Evolutionary conservation across 2,329 filamentous ascomycete genomes (phyloP), one percentile per base, ranked within the genome.

Genomic region (Metarhizium humberi): DNA sequence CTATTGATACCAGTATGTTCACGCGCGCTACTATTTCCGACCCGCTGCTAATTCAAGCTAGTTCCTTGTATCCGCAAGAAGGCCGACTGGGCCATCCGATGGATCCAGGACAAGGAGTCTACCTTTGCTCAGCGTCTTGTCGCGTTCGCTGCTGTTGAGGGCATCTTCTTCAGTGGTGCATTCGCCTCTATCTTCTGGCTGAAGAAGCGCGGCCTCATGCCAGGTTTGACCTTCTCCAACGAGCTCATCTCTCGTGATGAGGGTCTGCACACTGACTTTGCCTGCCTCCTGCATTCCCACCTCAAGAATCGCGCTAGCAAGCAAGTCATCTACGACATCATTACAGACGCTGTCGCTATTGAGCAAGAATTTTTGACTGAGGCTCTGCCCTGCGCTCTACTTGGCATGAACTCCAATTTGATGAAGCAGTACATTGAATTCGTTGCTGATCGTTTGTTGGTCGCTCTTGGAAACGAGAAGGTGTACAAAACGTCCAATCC

Each of bases 341-440:
- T 99, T 71, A 88, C 86, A 53, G 94, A 99, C 71, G 94, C 94
- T 54, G 94, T 99, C 61, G 75, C 72, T 55, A 97, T 99, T 58
- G 94, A 99, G 80, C 87, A 99, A 74, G 94, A 99, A 77, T 99
- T 99, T 81, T 75, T 99, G 64, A 95, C 92, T 2, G 94, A 99
- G 71, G 92, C 94, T 61, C 86, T 99, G 53, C 94, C 94, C 16
- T 91, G 87, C 65, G 91, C 84, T 48, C 86, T 99, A 52, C 88
- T 99, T 36, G 94, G 94, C 76, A 99, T 99, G 94, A 99, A 99
- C 80, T 75, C 92, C 54, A 88, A 80, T 63, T 82, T 99, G 64
- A 99, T 99, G 94, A 95, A 95, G 82, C 92, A 97, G 77, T 99
- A 99, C 81, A 99, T 99, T 64, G 94, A 99, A 83, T 99, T 99